Base-by-base conservation (phyloP, 306 rosid species). In the Mucuna pruriens region DNA sequence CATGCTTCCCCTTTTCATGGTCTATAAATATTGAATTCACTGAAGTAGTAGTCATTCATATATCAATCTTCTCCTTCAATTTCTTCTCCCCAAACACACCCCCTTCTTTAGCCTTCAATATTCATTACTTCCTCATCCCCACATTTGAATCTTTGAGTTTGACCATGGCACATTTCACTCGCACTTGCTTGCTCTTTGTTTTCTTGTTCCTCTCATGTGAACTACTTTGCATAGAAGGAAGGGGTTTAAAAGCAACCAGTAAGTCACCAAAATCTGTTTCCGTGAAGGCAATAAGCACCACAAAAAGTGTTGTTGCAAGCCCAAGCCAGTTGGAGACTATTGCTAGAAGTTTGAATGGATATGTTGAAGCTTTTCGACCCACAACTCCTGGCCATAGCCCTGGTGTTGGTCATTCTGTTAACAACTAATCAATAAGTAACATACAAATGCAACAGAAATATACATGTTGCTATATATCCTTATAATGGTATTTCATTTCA, bases 301-400 rank as follows among this genome's bases (percentile, higher is more conserved):
- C 17, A 4, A 80, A 66, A 40, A 13, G n/a, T 34, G 65, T 0
- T 62, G 64, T n/a, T 64, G 79, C 82, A 3, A 84, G 77, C n/a
- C 76, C 80, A 22, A 77, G 82, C 52, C 15, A 17, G 79, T 66
- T 83, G 26, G 44, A 46, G 57, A 73, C 51, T 31, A n/a, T 57
- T 0, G 33, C 51, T 39, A 64, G 25, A 67, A 31, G 6, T 26
- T 7, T 83, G 40, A 72, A 74, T 15, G 89, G 82, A 11, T 72
- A 26, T 74, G 90, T 90, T 8, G 92, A 85, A 20, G 90, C 92
- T 85, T 92, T 90, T 73, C 90, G 94, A 40, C 95, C 97, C 48
- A 92, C 95, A 4, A 80, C 84, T 9, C 95, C 97, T 0, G 95
- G 97, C 2, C 92, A 90, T n/a, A 90, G 97, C 48, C 97, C 98